A percentile compares a stretch with the other conserved stretches of the same genome.
phyloP scores from a whole-genome alignment of 805 yeast species.

The Metschnikowia sp. region DNA sequence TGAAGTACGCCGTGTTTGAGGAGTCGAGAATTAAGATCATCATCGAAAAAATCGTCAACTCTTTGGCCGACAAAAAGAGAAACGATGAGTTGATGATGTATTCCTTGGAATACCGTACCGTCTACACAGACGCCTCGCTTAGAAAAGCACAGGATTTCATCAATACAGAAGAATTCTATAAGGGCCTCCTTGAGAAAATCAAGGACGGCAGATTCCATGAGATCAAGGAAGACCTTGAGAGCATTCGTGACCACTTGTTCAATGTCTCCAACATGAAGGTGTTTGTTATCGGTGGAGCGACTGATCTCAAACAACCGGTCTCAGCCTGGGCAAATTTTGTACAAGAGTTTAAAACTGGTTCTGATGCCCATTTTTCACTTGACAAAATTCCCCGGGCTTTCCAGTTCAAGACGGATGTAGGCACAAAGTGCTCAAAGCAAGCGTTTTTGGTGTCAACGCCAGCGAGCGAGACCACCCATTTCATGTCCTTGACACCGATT shows the following conservation, averaged over 20 bases:
- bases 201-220: slow-evolving; percentile 50
- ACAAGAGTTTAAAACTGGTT: slow-evolving; percentile 13
- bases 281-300: slow-evolving; percentile 67
- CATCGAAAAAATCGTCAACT: slow-evolving; percentile 56
- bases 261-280: slow-evolving; percentile 59
- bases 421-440: slow-evolving; percentile 46
- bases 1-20: slow-evolving; percentile 69
- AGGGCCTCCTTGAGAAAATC: slow-evolving; percentile 41
- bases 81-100: slow-evolving; percentile 61
- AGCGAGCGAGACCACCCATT: slow-evolving; percentile 77
- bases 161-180: slow-evolving; percentile 57
- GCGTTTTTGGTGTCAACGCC: slow-evolving; percentile 73
- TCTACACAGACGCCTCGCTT: slow-evolving; percentile 59
- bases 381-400: slow-evolving; percentile 50
- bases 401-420: slow-evolving; percentile 53
- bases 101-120: slow-evolving; percentile 54
- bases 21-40: slow-evolving; percentile 65
- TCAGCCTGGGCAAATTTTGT: slow-evolving; percentile 51
- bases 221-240: slow-evolving; percentile 49
- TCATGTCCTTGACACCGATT: slow-evolving; percentile 56
- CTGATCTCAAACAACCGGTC: slow-evolving; percentile 51
- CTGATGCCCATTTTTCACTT: slow-evolving; percentile 13
- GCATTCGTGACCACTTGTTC: slow-evolving; percentile 51
- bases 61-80: slow-evolving; percentile 61
- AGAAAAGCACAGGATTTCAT: slow-evolving; percentile 64